Conservation (phyloP, 306 rosid species). For the Ziziphus jujuba region DNA sequence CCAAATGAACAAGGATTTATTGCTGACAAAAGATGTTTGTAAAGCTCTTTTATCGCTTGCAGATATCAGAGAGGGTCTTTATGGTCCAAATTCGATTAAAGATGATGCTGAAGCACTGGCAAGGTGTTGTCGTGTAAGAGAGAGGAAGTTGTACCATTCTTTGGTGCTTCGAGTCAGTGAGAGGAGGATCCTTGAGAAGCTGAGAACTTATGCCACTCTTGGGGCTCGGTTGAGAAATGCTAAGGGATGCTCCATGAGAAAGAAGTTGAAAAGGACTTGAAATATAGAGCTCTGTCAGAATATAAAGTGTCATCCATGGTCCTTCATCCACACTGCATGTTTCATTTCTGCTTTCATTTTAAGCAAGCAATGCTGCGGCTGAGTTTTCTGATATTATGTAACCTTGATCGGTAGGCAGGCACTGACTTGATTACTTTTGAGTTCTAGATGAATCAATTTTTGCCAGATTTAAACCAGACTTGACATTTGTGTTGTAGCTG, state of each 20-base stretch:
- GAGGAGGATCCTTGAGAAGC: slow-evolving; percentile 66
- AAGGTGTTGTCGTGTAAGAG: slow-evolving; percentile 41
- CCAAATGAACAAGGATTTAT: slow-evolving; percentile 34
- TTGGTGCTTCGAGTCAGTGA: slow-evolving; percentile 68
- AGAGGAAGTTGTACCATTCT: slow-evolving; percentile 69
- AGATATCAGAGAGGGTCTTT: slow-evolving; percentile 65
- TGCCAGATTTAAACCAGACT: too few species aligned
- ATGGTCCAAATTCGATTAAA: slow-evolving; percentile 56
- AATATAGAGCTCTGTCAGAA: not conserved
- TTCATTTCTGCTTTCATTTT: not conserved
- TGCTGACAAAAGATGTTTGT: slow-evolving; percentile 55
- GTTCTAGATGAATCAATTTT: too few species aligned
- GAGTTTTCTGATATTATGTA: too few species aligned
- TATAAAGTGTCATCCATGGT: not conserved
- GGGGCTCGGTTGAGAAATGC: slow-evolving; percentile 23
- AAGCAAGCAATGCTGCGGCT: too few species aligned
- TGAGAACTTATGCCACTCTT: slow-evolving; percentile 47
- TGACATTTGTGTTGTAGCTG: too few species aligned
- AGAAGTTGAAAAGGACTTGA: slow-evolving; percentile 45
- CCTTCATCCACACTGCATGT: not conserved
- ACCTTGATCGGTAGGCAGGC: too few species aligned
- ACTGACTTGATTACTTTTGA: too few species aligned
- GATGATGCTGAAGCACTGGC: slow-evolving; percentile 52
- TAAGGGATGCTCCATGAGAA: slow-evolving; percentile 32
- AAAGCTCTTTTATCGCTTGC: slow-evolving; percentile 59